Evolutionary conservation across 2,329 filamentous ascomycete species (phyloP), one percentile per base, ranked within the genome.

Genomic region (Epichloe gansuensis): DNA sequence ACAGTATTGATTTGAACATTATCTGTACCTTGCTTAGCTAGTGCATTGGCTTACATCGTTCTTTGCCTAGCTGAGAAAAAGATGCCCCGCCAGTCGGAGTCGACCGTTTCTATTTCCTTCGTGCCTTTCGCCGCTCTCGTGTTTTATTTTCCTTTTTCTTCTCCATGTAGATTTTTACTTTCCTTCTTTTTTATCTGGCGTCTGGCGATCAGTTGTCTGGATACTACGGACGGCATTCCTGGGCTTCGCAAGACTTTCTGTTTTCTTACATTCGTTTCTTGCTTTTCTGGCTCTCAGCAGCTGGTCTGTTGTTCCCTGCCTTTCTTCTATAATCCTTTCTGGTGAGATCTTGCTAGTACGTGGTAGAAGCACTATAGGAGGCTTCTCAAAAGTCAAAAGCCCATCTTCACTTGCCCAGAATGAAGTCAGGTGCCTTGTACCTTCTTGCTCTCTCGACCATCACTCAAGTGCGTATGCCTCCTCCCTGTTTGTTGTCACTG

Each of bases 341-440:
- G 31, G 31, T 31, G 31, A 31, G 31, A 9, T 31, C 28, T 31
- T 50, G 43, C 25, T 34, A 17, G 6, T 9, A 4, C 21, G 51
- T 45, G 17, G 17, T 38, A 23, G 35, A 23, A 37, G 4, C 48
- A 7, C 42, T 31, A 21, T 9, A 45, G 23, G 7, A 13, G 25
- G 8, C 21, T 35, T 12, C 13, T 9, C 25, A 17, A 34, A 45
- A 7, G 23, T 17, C 12, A 11, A 31, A 23, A 25, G 5, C 6
- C 9, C 35, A 13, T 5, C 42, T 42, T 31, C 25, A 11, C 15
- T 28, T 48, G 49, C 35, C 50, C 35, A 57, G 31, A 37, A 62
- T 61, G 60, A 60, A 53, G 50, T 52, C 50, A 42, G 35, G 54
- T 35, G 55, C 57, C 42, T 47, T 60, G 47, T 52, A 57, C 42